Base-by-base conservation (phyloP, 2,329 filamentous ascomycete genomes). In the Albifimbria verrucaria region DNA sequence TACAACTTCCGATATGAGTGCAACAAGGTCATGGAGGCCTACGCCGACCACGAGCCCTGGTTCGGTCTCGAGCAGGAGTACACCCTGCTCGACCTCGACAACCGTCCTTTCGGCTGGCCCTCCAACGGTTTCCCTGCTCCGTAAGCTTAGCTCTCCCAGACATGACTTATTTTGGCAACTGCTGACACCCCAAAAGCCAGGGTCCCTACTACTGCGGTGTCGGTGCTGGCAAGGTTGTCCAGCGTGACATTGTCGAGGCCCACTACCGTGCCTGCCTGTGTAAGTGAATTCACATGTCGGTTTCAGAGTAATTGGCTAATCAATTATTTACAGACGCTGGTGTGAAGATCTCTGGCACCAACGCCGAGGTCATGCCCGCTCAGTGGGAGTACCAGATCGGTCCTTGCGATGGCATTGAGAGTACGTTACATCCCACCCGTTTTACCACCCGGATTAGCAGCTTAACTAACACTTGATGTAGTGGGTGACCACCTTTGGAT, bases 371-470 rank as follows among this genome's bases (percentile, higher is more conserved):
- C 68, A 96, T 97, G 90, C 89, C 92, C 59, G 92, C 89, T 56
- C 93, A 97, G 77, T 97, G 93, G 93, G 93, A 97, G 75, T 97
- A 90, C 86, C 93, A 97, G 73, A 90, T 97, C 66, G 93, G 93
- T 53, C 93, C 93, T 59, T 96, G 90, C 76, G 74, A 79, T 51
- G 93, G 92, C 59, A 97, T 97, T 65, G 79, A 87, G 71, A 89
- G 87, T 90, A 74, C 77, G 85, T 79, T 28, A 15, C 2, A 23
- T 7, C 7, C 39, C 26, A 32, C 26, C 11, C 42, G 6, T 9
- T 46, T 32, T 36, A 47, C n/a, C 32, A 15, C 5, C 24, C 49
- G 17, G 2, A 7, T 18, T 17, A 44, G n/a, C 51, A 24, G 10
- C 25, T 46, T 54, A 48, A 56, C 62, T 71, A 69, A 67, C 64